Evolutionary conservation across 495 filamentous ascomycete species (phyloP).

Genomic region (Copromyces sp.): DNA sequence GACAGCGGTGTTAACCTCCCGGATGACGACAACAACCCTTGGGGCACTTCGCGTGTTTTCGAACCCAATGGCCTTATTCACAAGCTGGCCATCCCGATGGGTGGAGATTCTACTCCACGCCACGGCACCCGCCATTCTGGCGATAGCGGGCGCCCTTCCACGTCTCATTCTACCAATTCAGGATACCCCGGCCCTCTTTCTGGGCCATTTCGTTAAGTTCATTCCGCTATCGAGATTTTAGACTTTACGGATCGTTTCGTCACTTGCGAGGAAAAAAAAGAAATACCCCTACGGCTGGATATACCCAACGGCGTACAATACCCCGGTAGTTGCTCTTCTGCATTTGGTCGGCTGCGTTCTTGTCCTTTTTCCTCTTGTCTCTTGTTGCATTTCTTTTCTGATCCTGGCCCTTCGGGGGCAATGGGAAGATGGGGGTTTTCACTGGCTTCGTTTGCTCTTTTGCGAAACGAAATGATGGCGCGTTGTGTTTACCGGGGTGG

Average conservation of each 20-base stretch:
- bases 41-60: constrained; percentile 48
- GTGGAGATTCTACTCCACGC: constrained; percentile 71
- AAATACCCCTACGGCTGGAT: constrained; percentile 46
- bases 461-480: background rate
- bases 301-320: constrained; percentile 46
- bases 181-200: constrained; percentile 80
- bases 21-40: constrained; percentile 66
- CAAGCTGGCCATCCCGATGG: constrained; percentile 56
- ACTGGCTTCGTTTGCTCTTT: background rate
- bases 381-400: background rate
- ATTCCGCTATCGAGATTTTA: constrained; percentile 32
- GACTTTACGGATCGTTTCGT: constrained; percentile 19
- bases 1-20: constrained; percentile 88
- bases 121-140: constrained; percentile 71
- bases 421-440: background rate
- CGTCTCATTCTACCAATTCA: constrained; percentile 85
- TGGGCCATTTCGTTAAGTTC: constrained; percentile 70
- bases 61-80: constrained; percentile 48
- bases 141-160: constrained; percentile 84
- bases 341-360: constrained; percentile 46
- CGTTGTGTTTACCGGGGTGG: background rate
- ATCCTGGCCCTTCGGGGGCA: background rate
- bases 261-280: constrained; percentile 23
- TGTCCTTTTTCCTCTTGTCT: background rate
- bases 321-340: constrained; percentile 42